A percentile compares a stretch with the other conserved stretches of the same genome.
Evolutionary conservation across 805 yeast species (phyloP).

Genomic region (Saccharomycopsis olivae): DNA sequence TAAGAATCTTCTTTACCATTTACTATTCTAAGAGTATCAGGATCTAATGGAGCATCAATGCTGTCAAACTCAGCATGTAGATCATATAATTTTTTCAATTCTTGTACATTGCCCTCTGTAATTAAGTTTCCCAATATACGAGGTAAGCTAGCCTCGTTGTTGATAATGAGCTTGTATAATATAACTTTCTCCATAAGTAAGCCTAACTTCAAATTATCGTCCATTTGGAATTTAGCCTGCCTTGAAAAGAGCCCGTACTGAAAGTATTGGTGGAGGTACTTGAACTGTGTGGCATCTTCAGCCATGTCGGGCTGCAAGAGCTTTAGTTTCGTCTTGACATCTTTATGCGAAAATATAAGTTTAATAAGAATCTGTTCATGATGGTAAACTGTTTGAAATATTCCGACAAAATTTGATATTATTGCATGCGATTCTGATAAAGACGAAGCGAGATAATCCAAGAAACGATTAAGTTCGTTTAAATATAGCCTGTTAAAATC

Average conservation of each 20-base stretch:
- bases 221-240: not conserved
- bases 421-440: not conserved
- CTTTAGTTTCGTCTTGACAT: not conserved
- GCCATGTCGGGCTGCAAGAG: not conserved
- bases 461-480: too few species aligned
- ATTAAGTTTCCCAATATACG: not conserved
- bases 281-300: not conserved
- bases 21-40: too few species aligned
- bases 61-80: not conserved
- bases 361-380: not conserved
- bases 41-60: not conserved
- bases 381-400: too few species aligned
- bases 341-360: not conserved
- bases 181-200: not conserved
- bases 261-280: not conserved
- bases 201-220: not conserved
- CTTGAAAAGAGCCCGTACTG: not conserved
- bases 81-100: constrained; percentile 1
- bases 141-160: not conserved
- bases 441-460: not conserved
- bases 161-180: constrained; percentile 1
- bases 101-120: not conserved
- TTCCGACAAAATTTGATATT: not conserved
- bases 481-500: too few species aligned
- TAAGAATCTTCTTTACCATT: not conserved